Evolutionary conservation across 2,329 filamentous ascomycete species (phyloP), one percentile per base, ranked within the genome.

Genomic region (Sporothrix humicola): DNA sequence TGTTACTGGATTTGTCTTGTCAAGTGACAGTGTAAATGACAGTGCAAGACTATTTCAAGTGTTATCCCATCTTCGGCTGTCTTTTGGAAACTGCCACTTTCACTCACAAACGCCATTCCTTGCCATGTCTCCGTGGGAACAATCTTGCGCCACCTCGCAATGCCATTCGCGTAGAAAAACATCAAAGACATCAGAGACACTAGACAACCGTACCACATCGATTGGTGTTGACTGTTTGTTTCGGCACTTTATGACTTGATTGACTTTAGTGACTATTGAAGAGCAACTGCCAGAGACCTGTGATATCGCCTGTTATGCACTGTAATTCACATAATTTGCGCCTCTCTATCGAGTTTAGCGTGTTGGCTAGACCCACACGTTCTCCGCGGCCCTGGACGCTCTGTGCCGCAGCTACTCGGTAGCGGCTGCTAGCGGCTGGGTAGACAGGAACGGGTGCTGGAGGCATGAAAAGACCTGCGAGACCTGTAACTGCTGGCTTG

Each of bases 51-150:
- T 26, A 26, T 26, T 26, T 37, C 31, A 37, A 26, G 23, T 37
- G 7, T 37, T 37, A 7, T 37, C 31, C 2, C 31, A 37, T 37
- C 31, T 37, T 37, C 31, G 15, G 20, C 5, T 54, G 52, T 54
- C 52, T 7, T 23, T 46, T 13, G 42, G 46, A 20, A 31, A 52
- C 46, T 2, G 15, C 23, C 26, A 52, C 46, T 10, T 50, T 20
- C 26, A 26, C 44, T 66, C n/a, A 13, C 9, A 44, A 20, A 20
- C 12, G 44, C 20, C 46, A 52, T 52, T 68, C 42, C 61, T 65
- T 44, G 8, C 12, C 20, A 66, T 37, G 65, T 72, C 71, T 66
- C 71, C 71, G 71, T 68, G 71, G 71, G 50, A 72, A 72, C 61
- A 58, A 37, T n/a, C 42, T 50, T 72, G 48, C 48, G 23, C 65